Evolutionary conservation across 2,329 filamentous ascomycete genomes (phyloP).

Genomic region (Colletotrichum liaoningense): DNA sequence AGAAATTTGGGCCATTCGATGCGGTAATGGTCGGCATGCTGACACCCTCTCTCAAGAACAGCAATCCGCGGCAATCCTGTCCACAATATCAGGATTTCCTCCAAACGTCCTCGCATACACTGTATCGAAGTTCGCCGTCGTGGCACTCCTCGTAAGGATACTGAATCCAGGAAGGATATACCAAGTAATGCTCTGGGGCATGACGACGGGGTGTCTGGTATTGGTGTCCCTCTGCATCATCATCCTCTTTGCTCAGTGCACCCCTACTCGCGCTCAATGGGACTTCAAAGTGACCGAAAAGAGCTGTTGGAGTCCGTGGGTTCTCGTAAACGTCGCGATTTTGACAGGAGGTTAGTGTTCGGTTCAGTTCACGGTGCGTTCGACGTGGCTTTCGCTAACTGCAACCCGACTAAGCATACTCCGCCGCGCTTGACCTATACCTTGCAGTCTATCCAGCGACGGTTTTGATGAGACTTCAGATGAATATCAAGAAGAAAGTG

Average conservation of each 20-base stretch:
- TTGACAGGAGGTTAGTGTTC: not conserved
- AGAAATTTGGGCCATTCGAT: slow-evolving; percentile 10
- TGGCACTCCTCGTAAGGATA: slow-evolving; percentile 41
- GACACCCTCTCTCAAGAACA: not conserved
- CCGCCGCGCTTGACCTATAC: slow-evolving; percentile 39
- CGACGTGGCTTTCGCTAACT: not conserved
- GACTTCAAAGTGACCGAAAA: slow-evolving; percentile 21
- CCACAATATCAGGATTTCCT: slow-evolving; percentile 41
- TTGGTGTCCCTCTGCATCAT: slow-evolving; percentile 37
- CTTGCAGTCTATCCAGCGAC: slow-evolving; percentile 41
- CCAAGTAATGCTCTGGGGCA: slow-evolving; percentile 39
- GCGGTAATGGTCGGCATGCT: slow-evolving; percentile 3
- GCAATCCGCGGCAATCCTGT: slow-evolving; percentile 35
- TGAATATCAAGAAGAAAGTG: slow-evolving; percentile 41
- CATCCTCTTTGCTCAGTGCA: slow-evolving; percentile 41
- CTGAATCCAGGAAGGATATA: slow-evolving; percentile 40
- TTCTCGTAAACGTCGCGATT: not conserved
- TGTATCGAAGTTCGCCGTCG: slow-evolving; percentile 44
- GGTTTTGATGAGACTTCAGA: slow-evolving; percentile 39
- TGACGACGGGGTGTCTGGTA: slow-evolving; percentile 35
- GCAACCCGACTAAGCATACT: not conserved
- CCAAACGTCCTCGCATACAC: slow-evolving; percentile 43
- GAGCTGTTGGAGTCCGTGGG: slow-evolving; percentile 18
- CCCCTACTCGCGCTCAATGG: slow-evolving; percentile 40
- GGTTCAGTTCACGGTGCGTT: no score